A percentile compares a stretch with the other conserved stretches of the same genome.
Conservation (phyloP, 1,139 yeast genomes). For the Debaryomyces robertsiae region DNA sequence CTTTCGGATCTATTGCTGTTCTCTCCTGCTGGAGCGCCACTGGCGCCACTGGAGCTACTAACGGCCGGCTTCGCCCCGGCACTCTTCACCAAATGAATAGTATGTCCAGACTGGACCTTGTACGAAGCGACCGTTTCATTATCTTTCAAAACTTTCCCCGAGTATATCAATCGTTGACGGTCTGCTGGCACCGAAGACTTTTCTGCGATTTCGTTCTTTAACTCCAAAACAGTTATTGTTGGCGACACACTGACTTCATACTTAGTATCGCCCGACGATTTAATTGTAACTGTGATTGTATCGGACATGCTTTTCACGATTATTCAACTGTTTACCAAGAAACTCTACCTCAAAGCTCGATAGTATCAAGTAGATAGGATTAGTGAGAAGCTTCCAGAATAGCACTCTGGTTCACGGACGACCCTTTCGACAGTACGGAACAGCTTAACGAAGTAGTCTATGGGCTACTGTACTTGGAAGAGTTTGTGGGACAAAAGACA, state of each 20-base stretch:
- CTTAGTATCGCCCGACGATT: slow-evolving; percentile 77
- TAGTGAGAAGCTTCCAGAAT: slow-evolving; percentile 10
- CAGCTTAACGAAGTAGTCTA: neutral
- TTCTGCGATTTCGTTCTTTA: slow-evolving; percentile 66
- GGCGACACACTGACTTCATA: slow-evolving; percentile 63
- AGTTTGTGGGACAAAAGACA: no score
- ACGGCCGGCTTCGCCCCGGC: slow-evolving; percentile 36
- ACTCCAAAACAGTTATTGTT: slow-evolving; percentile 59
- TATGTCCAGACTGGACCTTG: slow-evolving; percentile 83
- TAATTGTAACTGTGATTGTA: slow-evolving; percentile 34
- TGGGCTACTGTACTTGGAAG: slow-evolving; percentile 1
- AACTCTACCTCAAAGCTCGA: no score
- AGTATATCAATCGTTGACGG: slow-evolving; percentile 84
- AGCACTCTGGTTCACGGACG: slow-evolving; percentile 3
- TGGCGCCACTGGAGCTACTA: slow-evolving; percentile 22
- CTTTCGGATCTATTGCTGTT: slow-evolving; percentile 19
- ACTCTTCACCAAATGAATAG: slow-evolving; percentile 84
- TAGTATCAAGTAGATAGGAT: no score
- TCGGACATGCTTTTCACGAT: slow-evolving; percentile 22
- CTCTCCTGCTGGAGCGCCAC: slow-evolving; percentile 23
- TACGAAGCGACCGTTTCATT: slow-evolving; percentile 71
- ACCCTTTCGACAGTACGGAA: neutral
- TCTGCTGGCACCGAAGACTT: slow-evolving; percentile 67
- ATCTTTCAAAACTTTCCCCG: slow-evolving; percentile 92
- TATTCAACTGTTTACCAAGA: neutral